Conservation (phyloP, 2,329 filamentous ascomycete genomes). For the Clonostachys rosea region DNA sequence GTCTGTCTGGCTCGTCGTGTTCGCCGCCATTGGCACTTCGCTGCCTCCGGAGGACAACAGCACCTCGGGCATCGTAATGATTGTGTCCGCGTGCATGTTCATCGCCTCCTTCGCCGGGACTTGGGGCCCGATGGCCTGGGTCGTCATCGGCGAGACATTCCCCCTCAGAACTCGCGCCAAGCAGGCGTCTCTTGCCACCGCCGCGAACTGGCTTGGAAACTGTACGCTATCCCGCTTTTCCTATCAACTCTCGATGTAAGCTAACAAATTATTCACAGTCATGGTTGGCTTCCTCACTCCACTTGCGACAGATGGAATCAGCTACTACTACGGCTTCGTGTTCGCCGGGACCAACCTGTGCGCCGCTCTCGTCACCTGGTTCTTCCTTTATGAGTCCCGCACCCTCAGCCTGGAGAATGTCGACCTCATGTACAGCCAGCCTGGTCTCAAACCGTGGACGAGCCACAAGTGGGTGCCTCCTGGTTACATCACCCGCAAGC, state of each 20-base stretch:
- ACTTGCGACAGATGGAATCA: conserved; percentile 56
- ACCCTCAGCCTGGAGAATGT: conserved; percentile 66
- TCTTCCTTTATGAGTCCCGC: conserved; percentile 65
- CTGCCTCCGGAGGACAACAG: conserved; percentile 33
- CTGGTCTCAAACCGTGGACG: conserved; percentile 54
- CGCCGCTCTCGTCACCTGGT: conserved; percentile 57
- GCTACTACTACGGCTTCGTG: conserved; percentile 61
- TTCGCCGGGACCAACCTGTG: conserved; percentile 59
- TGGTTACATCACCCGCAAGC: conserved; percentile 33
- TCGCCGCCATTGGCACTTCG: conserved; percentile 51
- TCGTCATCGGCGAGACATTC: conserved; percentile 63
- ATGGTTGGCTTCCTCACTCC: conserved; percentile 65
- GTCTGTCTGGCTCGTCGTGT: conserved; percentile 59
- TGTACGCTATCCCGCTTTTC: conserved; percentile 23
- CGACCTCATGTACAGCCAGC: conserved; percentile 64
- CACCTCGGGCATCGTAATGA: conserved; percentile 60
- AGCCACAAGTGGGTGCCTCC: conserved; percentile 47
- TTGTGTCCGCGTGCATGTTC: conserved; percentile 70
- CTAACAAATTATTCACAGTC: conserved; percentile 27
- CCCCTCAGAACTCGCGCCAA: conserved; percentile 50
- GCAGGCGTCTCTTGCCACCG: conserved; percentile 49
- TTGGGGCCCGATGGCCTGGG: conserved; percentile 69
- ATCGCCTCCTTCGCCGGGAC: conserved; percentile 67
- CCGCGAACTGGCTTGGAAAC: conserved; percentile 56
- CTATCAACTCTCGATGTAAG: background rate